Conservation (phyloP, 176 grass and related monocot species). For the Elymus sibiricus region DNA sequence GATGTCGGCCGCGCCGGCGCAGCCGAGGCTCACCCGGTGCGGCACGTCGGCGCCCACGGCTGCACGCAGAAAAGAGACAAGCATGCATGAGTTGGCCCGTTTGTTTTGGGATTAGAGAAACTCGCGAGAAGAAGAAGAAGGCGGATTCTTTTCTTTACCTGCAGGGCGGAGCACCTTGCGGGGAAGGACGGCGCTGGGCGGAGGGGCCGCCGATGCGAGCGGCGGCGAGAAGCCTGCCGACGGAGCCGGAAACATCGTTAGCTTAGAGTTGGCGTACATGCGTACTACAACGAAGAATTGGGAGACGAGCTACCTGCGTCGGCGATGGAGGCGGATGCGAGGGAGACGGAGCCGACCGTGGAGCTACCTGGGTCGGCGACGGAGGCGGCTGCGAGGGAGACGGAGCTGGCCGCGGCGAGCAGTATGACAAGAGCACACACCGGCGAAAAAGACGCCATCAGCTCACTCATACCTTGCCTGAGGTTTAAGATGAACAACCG, state of each 20-base stretch:
- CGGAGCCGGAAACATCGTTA: background rate
- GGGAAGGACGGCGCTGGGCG: background rate
- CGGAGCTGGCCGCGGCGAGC: background rate
- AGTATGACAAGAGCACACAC: background rate
- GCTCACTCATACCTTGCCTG: background rate
- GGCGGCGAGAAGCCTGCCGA: constrained; percentile 18
- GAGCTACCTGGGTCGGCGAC: constrained; percentile 11
- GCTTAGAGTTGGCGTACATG: background rate
- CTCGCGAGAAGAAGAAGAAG: background rate
- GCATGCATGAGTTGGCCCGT: too few species aligned
- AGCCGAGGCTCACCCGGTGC: constrained; percentile 25
- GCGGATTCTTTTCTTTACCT: background rate
- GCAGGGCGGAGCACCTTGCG: constrained; percentile 37
- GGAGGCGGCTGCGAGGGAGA: background rate
- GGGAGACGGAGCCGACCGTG: background rate
- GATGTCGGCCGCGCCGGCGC: constrained; percentile 52
- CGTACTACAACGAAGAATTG: background rate
- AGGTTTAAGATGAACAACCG: background rate
- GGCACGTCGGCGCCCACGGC: background rate
- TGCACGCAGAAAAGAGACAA: background rate
- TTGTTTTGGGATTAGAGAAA: background rate
- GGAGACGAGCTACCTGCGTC: background rate
- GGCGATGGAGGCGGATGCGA: background rate
- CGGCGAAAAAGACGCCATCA: background rate
- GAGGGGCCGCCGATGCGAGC: background rate